Percentiles rank a stretch among this genome's conserved stretches.
Conservation (phyloP, 768 basidiomycete genomes). For the Leccinellum luteum region DNA sequence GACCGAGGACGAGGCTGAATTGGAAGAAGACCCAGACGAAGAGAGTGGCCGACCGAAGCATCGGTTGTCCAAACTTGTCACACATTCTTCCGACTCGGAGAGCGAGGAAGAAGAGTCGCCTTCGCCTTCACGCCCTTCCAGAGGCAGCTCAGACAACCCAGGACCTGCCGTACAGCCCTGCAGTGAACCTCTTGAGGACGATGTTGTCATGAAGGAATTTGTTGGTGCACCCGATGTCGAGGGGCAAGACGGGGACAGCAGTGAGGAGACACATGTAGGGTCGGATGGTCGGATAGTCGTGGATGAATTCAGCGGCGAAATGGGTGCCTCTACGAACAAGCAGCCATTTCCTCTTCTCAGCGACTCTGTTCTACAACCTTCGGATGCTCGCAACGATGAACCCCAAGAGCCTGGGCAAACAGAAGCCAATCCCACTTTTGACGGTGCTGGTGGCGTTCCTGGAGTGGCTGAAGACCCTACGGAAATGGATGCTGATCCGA, state of each 20-base stretch:
- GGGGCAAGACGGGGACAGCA: conserved; percentile 5
- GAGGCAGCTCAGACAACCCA: conserved; percentile 33
- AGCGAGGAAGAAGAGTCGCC: conserved; percentile 33
- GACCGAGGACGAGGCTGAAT: conserved; percentile 41
- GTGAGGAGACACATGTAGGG: conserved; percentile 22
- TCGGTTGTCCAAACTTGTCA: conserved; percentile 33
- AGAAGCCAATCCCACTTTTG: conserved; percentile 16
- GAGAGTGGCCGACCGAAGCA: conserved; percentile 32
- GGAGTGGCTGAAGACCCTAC: neutral
- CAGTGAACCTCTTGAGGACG: neutral
- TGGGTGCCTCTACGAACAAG: neutral
- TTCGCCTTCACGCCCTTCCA: conserved; percentile 18
- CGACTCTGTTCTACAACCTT: neutral
- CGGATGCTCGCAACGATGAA: neutral
- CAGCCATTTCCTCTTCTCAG: neutral
- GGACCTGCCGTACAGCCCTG: conserved; percentile 26
- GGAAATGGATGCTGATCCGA: conserved; percentile 35
- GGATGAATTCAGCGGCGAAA: conserved; percentile 8
- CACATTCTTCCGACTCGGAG: conserved; percentile 31
- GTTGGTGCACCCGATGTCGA: neutral
- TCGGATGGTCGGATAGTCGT: conserved; percentile 17
- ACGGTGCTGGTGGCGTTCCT: neutral
- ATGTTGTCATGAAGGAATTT: conserved; percentile 10
- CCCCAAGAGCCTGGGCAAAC: conserved; percentile 3
- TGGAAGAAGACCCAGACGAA: conserved; percentile 39